Evolutionary conservation across 352 stramenopile species (phyloP).

Genomic region (Phytopythium litorale): DNA sequence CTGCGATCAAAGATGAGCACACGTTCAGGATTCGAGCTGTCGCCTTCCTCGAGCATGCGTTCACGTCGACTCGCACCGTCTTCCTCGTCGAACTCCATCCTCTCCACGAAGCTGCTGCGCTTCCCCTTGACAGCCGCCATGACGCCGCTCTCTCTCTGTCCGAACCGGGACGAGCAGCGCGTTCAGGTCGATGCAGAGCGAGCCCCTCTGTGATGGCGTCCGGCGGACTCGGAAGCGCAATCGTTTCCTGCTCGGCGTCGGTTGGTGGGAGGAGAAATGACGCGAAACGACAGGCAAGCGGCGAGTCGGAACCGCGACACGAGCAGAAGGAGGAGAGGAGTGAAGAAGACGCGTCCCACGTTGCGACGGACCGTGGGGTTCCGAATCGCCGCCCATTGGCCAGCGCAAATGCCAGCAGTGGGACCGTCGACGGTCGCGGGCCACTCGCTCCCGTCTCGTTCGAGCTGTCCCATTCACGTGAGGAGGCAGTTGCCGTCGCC

Average conservation of each 20-base stretch:
- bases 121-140: neutral
- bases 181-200: neutral
- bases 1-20: neutral
- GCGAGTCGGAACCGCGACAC: neutral
- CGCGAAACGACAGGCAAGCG: neutral
- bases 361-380: neutral
- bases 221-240: neutral
- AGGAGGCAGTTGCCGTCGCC: neutral
- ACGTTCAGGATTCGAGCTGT: too few relatives aligned
- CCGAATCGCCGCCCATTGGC: conserved; percentile 2
- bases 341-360: neutral
- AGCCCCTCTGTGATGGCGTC: neutral
- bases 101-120: conserved; percentile 9
- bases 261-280: neutral
- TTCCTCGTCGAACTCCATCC: conserved; percentile 8
- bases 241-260: neutral
- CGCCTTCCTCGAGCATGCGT: too few relatives aligned
- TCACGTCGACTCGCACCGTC: neutral
- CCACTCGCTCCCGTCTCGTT: neutral
- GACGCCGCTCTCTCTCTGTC: neutral
- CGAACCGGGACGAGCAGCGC: neutral
- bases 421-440: neutral
- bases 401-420: neutral
- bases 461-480: neutral
- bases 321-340: neutral